Base-by-base conservation (phyloP, 345 rosid species). In the Eucalyptus erythrocorys region DNA sequence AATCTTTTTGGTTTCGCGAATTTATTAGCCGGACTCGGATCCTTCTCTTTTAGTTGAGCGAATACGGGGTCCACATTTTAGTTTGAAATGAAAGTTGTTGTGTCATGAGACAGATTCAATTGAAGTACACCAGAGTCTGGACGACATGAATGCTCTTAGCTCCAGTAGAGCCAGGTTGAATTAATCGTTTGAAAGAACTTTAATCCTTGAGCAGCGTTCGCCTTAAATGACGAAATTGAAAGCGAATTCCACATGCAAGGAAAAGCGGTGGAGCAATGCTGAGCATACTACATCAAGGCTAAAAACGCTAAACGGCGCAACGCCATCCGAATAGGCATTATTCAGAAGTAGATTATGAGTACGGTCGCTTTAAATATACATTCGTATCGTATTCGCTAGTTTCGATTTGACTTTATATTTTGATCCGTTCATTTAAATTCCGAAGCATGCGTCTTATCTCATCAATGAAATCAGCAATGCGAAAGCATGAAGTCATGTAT, bases 341-440 rank as follows among this genome's bases (percentile, higher is more conserved):
- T 10, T 10, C 13, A 4, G 0, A 24, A 55, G 30, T 55, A 30
- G 61, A 55, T 55, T 10, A 55, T 6, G 27, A 55, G 30, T 22
- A 55, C 1, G 3, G 30, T 55, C 6, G 3, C 30, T 55, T 55
- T 10, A 22, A 22, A 55, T 6, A 55, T 55, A 13, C 13, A 2
- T 4, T 51, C 0, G 1, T 51, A 51, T 3, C 10, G 5, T 51
- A 51, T 51, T 55, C 27, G 61, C 3, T 6, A 55, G 13, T 0
- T 55, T 55, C 1, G 1, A 0, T 55, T 24, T 55, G 30, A 55
- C 30, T 55, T 55, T 51, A 51, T 51, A 51, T 51, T 51, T 3
- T 2, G 57, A 51, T 51, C 1, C 2, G 5, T 51, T 51, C 26
- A 51, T 5, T 51, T 51, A 51, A 4, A 51, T 51, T 51, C 57